Conservation (phyloP, 164 flowering plant genomes). For the Dillenia turbinata region DNA sequence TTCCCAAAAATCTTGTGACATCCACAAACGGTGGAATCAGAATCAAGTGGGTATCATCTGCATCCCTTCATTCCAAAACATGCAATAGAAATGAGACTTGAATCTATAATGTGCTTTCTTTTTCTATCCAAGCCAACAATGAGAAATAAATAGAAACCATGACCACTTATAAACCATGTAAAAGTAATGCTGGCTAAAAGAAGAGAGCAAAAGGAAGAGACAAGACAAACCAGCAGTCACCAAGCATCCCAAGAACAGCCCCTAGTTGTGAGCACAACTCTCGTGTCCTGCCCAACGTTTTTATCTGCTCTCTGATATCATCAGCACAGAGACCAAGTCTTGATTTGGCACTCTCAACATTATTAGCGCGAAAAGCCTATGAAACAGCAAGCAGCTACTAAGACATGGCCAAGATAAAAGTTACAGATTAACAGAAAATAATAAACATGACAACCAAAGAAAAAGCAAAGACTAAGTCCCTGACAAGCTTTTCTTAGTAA, state of each 20-base stretch:
- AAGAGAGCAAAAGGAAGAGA: constrained; percentile 8
- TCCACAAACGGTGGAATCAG: too few species aligned
- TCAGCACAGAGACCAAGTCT: constrained; percentile 78
- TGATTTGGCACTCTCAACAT: constrained; percentile 89
- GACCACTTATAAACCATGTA: too few species aligned
- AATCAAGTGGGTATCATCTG: too few species aligned
- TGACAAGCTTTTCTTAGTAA: too few species aligned
- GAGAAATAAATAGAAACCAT: too few species aligned
- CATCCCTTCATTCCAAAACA: too few species aligned
- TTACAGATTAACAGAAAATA: background rate
- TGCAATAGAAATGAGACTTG: too few species aligned
- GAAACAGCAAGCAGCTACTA: constrained; percentile 6
- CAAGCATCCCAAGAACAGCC: constrained; percentile 97
- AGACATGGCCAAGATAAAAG: background rate
- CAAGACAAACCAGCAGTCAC: constrained; percentile 83
- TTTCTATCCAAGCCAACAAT: too few species aligned
- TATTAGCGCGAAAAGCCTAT: constrained; percentile 90
- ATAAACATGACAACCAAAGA: too few species aligned
- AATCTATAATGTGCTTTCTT: too few species aligned
- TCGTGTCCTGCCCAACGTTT: constrained; percentile 52
- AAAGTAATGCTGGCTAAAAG: background rate
- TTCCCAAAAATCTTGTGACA: too few species aligned
- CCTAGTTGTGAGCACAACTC: constrained; percentile 97
- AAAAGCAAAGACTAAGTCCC: too few species aligned
- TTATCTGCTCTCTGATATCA: constrained; percentile 77